Evolutionary conservation across 2,329 filamentous ascomycete species (phyloP), one percentile per base, ranked within the genome.

Genomic region (Penicillium occitanis): DNA sequence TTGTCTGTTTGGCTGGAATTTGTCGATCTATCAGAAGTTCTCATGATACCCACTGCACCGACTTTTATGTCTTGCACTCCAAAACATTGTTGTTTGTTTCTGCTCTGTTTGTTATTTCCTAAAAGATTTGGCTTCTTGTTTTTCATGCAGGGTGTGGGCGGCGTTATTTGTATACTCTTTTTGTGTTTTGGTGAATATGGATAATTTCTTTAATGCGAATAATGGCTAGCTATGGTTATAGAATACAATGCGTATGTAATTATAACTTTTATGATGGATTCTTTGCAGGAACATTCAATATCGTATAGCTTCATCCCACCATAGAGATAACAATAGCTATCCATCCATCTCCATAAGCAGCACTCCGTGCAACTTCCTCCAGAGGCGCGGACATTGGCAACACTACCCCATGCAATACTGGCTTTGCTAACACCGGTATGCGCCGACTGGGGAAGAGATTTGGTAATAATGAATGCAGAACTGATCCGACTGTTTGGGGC

Each of bases 261-360:
- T 46, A 46, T 46, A 46, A 46, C 44, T 46, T 46, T 46, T 22
- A 46, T 46, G 5, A 22, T 46, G 22, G 44, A 46, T 46, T 22
- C 17, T 22, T 22, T 46, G 44, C 5, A 19, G 22, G 44, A n/a
- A n/a, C 5, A 46, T n/a, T 17, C 11, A 14, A 42, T 17, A 42
- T 8, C 37, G 33, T 35, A 30, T 30, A 30, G 28, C 28, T 30
- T 30, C 28, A 30, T 30, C 28, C 28, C 28, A 30, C 28, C 28
- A 30, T 30, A 30, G 28, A 30, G 28, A 97, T 86, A 62, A 92
- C 91, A 50, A 97, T 79, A 77, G 92, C 92, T 30, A 97, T 78
- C 90, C 93, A 99, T 0, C 95, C 95, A 79, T 99, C 95, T 0
- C 92, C 88, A 81, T 97, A 98, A 1, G 92, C 88, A 3, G 91